These are phyloP conservation scores for Medicago arabica DNA, from an alignment of 306 rosid genomes.

Conservation along the genomic window DNA sequence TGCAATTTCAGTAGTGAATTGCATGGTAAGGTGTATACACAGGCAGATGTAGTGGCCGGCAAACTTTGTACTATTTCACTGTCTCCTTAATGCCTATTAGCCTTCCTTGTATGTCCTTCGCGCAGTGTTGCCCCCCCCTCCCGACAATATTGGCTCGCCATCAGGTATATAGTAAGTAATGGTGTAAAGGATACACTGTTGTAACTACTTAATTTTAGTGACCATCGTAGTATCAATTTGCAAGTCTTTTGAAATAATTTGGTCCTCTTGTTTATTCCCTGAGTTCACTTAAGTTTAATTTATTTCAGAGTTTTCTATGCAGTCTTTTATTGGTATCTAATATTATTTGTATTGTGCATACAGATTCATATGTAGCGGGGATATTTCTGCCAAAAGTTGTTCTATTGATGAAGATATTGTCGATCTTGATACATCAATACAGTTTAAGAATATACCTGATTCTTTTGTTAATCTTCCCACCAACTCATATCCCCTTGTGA, in stretches of 20 bases:
- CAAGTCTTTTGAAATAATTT: background rate
- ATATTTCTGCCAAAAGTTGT: constrained; percentile 25
- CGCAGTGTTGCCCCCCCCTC: no score
- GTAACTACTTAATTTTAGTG: background rate
- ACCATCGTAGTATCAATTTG: background rate
- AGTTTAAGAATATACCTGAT: constrained; percentile 60
- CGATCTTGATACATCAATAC: constrained; percentile 57
- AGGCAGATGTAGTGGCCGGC: background rate
- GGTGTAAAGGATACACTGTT: background rate
- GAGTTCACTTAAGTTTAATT: background rate
- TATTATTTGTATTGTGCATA: background rate
- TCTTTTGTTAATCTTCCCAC: constrained; percentile 62
- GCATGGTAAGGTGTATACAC: background rate
- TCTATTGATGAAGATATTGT: constrained; percentile 51
- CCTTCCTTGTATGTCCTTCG: no score
- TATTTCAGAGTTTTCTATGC: background rate
- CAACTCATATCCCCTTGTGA: constrained; percentile 71
- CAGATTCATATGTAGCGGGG: constrained; percentile 58
- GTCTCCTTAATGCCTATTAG: no score
- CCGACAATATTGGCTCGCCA: no score
- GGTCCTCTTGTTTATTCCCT: background rate
- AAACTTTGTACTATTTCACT: no score
- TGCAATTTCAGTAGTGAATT: background rate
- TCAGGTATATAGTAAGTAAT: background rate
- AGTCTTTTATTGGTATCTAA: background rate